phyloP scores from a whole-genome alignment of 2,329 filamentous ascomycete species.

The Teratosphaeriaceae sp. region DNA sequence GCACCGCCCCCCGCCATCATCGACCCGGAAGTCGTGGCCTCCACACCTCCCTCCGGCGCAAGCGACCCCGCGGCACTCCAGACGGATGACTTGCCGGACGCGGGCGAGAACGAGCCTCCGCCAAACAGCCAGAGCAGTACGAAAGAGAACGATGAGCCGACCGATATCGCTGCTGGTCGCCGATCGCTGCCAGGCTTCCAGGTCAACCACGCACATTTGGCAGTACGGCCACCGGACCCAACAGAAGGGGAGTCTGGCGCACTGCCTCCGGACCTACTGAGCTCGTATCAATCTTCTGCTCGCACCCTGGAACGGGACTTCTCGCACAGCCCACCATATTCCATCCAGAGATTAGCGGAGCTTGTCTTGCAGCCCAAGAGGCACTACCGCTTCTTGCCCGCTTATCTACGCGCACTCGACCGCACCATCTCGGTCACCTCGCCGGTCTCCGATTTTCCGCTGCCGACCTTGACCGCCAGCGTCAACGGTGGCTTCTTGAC shows the following conservation, averaged over 20 bases:
- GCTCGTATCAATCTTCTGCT: conserved; percentile 39
- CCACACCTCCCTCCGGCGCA: conserved; percentile 27
- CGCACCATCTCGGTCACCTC: conserved; percentile 88
- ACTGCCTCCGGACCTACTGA: conserved; percentile 58
- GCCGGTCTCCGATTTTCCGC: conserved; percentile 70
- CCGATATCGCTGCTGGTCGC: conserved; percentile 28
- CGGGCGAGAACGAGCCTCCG: conserved; percentile 14
- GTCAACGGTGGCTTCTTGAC: conserved; percentile 42
- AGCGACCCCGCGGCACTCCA: too few relatives aligned
- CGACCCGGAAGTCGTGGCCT: conserved; percentile 27
- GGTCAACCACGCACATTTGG: conserved; percentile 18
- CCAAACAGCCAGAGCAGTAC: conserved; percentile 48
- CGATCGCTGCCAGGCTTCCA: conserved; percentile 40
- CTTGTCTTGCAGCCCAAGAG: conserved; percentile 67
- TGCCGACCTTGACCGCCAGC: conserved; percentile 51
- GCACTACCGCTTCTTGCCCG: conserved; percentile 74
- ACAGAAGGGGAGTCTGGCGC: conserved; percentile 32
- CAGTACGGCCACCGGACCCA: conserved; percentile 37
- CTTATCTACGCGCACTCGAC: conserved; percentile 86
- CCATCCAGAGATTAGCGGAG: conserved; percentile 85
- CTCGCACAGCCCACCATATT: conserved; percentile 72
- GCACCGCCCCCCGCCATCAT: conserved; percentile 36
- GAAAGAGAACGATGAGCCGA: conserved; percentile 59
- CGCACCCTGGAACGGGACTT: conserved; percentile 50
- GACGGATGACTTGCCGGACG: conserved; percentile 16